Conservation (phyloP, 148 eudicot species). For the Spergularia marina region DNA sequence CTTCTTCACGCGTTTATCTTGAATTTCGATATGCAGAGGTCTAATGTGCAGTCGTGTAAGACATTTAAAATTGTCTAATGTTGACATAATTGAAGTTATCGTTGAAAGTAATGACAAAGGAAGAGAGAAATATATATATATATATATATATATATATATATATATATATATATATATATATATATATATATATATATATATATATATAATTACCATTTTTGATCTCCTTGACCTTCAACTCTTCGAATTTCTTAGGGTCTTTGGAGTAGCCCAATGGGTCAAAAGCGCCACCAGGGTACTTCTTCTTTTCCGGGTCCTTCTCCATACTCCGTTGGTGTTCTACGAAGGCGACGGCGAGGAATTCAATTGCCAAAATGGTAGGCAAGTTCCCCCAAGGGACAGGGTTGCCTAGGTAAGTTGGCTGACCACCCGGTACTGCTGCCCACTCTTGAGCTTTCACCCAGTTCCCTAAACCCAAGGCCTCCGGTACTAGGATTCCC, state of each 20-base stretch:
- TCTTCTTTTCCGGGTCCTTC: slow-evolving; percentile 85
- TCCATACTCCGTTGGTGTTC: slow-evolving; percentile 95
- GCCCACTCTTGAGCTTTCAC: slow-evolving; percentile 99
- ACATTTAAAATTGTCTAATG: too few species aligned
- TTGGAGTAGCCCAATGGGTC: slow-evolving; percentile 97
- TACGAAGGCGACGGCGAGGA: slow-evolving; percentile 78
- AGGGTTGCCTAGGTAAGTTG: slow-evolving; percentile 90
- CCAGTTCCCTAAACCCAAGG: slow-evolving; percentile 96
- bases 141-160: too few species aligned
- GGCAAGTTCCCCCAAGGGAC: slow-evolving; percentile 99
- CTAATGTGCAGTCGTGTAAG: too few species aligned
- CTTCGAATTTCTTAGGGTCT: slow-evolving; percentile 79
- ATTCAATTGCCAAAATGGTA: slow-evolving; percentile 78
- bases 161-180: too few species aligned
- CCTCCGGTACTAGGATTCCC: slow-evolving; percentile 89
- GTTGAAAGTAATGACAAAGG: not conserved
- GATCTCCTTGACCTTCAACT: slow-evolving; percentile 87
- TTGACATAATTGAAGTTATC: too few species aligned
- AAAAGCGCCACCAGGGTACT: slow-evolving; percentile 98
- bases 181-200: too few species aligned
- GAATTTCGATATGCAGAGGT: too few species aligned
- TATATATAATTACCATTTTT: slow-evolving; percentile 60
- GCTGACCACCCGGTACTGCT: slow-evolving; percentile 92
- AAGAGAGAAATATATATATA: too few species aligned
- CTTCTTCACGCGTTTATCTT: too few species aligned